Conservation (phyloP, 176 grass and related monocot species). For the Ampelocalamus luodianensis region DNA sequence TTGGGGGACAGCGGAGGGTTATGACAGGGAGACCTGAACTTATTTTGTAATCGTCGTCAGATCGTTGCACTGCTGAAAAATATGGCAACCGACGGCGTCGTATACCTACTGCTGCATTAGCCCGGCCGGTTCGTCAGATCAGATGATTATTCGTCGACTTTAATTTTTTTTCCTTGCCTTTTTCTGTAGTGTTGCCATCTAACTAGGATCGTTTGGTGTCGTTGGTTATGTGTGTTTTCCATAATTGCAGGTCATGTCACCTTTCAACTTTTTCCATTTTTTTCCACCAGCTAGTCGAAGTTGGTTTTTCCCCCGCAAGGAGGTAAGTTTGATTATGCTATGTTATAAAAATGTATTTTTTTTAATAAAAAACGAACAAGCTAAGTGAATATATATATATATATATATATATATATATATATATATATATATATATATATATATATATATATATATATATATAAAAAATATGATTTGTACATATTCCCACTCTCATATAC, state of each 20-base stretch:
- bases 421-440: too few species aligned
- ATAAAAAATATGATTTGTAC: too few species aligned
- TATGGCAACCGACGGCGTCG: background rate
- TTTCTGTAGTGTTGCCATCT: background rate
- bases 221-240: background rate
- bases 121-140: background rate
- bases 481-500: too few species aligned
- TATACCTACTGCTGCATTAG: background rate
- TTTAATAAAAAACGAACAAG: too few species aligned
- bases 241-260: constrained; percentile 36
- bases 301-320: background rate
- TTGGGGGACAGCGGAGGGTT: background rate
- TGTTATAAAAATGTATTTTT: too few species aligned
- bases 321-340: background rate
- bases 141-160: background rate
- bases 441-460: too few species aligned
- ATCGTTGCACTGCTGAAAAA: background rate
- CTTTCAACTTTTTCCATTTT: constrained; percentile 3
- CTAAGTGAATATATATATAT: too few species aligned
- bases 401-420: too few species aligned
- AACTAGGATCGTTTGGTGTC: background rate
- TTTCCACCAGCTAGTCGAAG: background rate
- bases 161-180: background rate
- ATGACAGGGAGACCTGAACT: constrained; percentile 14
- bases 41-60: background rate